These are phyloP conservation scores for Boletus subcaerulescens DNA, from an alignment of 768 basidiomycete species.

Conservation along the genomic window DNA sequence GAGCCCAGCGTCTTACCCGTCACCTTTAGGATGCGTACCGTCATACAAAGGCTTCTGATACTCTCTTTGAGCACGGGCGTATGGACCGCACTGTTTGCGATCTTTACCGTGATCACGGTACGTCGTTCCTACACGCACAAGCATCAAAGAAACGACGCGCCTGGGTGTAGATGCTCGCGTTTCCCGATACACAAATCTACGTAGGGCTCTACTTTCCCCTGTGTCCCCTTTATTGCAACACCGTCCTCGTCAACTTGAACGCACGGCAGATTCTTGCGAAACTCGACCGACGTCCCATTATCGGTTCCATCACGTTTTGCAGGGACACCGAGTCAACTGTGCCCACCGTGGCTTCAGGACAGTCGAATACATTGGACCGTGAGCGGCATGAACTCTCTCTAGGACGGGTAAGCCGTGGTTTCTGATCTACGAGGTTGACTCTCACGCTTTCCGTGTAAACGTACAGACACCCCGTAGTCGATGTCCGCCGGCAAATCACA, in stretches of 20 bases:
- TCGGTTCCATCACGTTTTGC: conserved; percentile 4
- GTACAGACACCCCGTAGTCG: conserved; percentile 1
- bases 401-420: neutral
- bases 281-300: conserved; percentile 3
- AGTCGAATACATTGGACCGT: neutral
- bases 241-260: conserved; percentile 32
- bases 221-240: conserved; percentile 32
- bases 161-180: conserved; percentile 7
- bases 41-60: conserved; percentile 14
- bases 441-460: too few species aligned
- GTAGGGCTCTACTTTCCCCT: conserved; percentile 26
- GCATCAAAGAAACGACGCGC: neutral
- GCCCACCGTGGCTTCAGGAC: neutral
- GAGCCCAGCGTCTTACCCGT: too few species aligned
- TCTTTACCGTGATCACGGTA: conserved; percentile 13
- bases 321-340: neutral
- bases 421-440: too few species aligned
- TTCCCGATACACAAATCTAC: conserved; percentile 18
- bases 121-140: neutral
- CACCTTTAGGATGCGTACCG: conserved; percentile 14
- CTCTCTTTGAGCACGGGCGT: conserved; percentile 14
- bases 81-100: conserved; percentile 17
- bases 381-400: neutral
- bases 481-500: neutral
- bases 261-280: conserved; percentile 20